Conservation (phyloP, 495 filamentous ascomycete genomes). For the Tuber umbilicatum region DNA sequence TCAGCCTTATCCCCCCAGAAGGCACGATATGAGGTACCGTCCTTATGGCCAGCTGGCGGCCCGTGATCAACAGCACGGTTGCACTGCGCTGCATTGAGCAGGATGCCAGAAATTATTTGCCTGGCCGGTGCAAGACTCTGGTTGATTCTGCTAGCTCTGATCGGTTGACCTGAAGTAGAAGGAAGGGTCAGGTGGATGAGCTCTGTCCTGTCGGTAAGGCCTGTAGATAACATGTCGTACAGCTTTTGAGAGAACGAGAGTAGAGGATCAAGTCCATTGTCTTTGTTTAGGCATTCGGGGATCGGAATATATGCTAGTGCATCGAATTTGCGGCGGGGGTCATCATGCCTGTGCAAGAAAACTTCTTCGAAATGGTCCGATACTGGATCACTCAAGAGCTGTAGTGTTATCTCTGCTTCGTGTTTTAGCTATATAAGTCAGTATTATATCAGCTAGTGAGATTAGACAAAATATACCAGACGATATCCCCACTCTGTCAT, state of each 20-base stretch:
- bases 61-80: slow-evolving; percentile 75
- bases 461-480: slow-evolving; percentile 43
- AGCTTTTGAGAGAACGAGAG: slow-evolving; percentile 48
- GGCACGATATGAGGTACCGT: slow-evolving; percentile 59
- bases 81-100: slow-evolving; percentile 64
- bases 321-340: slow-evolving; percentile 67
- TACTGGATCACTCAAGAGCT: slow-evolving; percentile 64
- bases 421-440: slow-evolving; percentile 50
- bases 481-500: slow-evolving; percentile 82
- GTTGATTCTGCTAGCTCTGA: not conserved
- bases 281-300: not conserved
- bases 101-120: slow-evolving; percentile 56
- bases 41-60: slow-evolving; percentile 70
- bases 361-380: slow-evolving; percentile 74
- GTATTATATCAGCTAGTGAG: slow-evolving; percentile 9
- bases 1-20: slow-evolving; percentile 75
- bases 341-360: slow-evolving; percentile 68
- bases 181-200: slow-evolving; percentile 55
- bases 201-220: slow-evolving; percentile 66
- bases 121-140: slow-evolving; percentile 12
- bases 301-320: slow-evolving; percentile 47
- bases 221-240: slow-evolving; percentile 58
- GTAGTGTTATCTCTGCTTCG: slow-evolving; percentile 63
- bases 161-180: slow-evolving; percentile 10
- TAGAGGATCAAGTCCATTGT: slow-evolving; percentile 30